phyloP scores from a whole-genome alignment of 2,329 filamentous ascomycete genomes.

The Neonectria neomacrospora region DNA sequence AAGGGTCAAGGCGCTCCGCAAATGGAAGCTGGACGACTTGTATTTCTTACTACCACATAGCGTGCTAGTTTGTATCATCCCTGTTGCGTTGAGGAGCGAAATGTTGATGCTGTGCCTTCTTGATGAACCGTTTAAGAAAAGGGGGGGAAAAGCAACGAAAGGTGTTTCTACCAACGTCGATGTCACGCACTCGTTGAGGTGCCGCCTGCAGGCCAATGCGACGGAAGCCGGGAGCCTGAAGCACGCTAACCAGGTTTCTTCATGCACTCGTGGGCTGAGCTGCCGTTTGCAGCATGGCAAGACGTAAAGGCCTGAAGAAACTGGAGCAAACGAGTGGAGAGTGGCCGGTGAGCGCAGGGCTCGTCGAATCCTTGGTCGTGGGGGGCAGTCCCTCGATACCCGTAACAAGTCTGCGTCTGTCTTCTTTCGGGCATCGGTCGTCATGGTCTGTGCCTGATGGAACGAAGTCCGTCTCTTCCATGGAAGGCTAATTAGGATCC shows the following conservation, averaged over 20 bases:
- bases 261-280: not conserved
- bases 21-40: too few species aligned
- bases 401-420: not conserved
- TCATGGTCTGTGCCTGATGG: not conserved
- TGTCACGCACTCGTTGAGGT: not conserved
- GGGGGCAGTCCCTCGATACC: not conserved
- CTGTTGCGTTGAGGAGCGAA: too few species aligned
- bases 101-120: too few species aligned
- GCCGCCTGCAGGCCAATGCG: not conserved
- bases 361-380: too few species aligned
- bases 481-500: not conserved
- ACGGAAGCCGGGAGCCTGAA: not conserved
- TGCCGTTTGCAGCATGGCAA: not conserved
- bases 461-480: not conserved
- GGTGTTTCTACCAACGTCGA: not conserved
- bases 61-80: too few species aligned
- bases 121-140: too few species aligned
- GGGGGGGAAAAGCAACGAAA: not conserved
- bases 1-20: too few species aligned
- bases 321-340: not conserved
- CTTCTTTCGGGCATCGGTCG: not conserved
- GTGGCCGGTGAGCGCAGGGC: too few species aligned
- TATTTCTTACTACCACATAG: too few species aligned
- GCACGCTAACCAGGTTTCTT: not conserved
- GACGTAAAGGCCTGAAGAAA: not conserved